Base-by-base conservation (phyloP, 352 stramenopile genomes). In the Globisporangium sylvaticum region DNA sequence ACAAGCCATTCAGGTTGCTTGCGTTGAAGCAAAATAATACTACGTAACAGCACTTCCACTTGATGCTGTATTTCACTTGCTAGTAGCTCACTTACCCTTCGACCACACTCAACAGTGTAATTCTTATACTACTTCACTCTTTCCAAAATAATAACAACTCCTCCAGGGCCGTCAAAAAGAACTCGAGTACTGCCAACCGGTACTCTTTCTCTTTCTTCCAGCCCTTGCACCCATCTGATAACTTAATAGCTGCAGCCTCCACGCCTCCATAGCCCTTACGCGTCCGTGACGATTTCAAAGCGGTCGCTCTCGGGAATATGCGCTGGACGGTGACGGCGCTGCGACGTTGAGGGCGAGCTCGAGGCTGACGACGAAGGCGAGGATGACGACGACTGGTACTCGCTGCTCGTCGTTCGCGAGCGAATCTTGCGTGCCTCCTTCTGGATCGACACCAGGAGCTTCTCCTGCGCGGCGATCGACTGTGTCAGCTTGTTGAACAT, bases 401-500 rank as follows among this genome's bases (percentile, higher is more conserved):
- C 57, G 31, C 31, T 31, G 18, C 54, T 59, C 54, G 54, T 22
- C 27, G 54, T 42, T 12, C 59, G 59, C 44, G 42, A 15, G 44
- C 48, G 59, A 2, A 65, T 27, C 27, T 57, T 65, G 15, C 12
- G 29, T 0, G 37, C 37, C 44, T 65, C 59, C 25, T 65, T 42
- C 44, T 65, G 42, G 59, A 65, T 65, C 7, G 39, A 56, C 20
- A 18, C 24, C 44, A 65, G n/a, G 20, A 65, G 59, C 44, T 50
- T 32, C 59, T 65, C 59, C 59, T 65, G 59, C 5, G 59, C 59
- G 18, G 59, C 59, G 44, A 65, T 56, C 25, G 59, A 65, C 44
- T 57, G 25, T 7, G 39, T 44, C 18, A 65, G 59, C 39, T 56
- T 54, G 39, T 14, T 56, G 6, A 65, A 65, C n/a, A 59, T 20